Percentiles rank a stretch among this genome's conserved stretches.
phyloP scores from a whole-genome alignment of 176 grass and related monocot species.

The Aegilops tauschii region DNA sequence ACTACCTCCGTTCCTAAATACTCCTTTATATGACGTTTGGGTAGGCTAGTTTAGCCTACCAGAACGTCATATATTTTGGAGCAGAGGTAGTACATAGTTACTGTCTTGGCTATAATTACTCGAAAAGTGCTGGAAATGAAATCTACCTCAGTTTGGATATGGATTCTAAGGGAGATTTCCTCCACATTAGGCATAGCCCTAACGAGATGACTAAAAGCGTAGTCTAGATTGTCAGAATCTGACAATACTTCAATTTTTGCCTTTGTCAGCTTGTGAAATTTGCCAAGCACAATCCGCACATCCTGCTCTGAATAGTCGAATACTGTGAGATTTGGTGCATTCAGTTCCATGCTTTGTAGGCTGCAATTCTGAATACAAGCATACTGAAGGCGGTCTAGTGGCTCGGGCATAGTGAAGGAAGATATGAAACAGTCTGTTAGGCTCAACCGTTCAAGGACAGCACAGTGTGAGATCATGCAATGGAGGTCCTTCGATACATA shows the following conservation, averaged over 20 bases:
- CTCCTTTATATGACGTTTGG: no score
- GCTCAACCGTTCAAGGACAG: background rate
- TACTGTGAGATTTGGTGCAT: background rate
- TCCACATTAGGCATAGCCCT: background rate
- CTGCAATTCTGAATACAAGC: background rate
- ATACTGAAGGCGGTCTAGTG: background rate
- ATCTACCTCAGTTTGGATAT: background rate
- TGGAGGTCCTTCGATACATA: background rate
- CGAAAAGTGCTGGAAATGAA: background rate
- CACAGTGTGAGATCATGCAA: background rate
- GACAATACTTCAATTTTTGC: background rate
- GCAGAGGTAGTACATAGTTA: background rate
- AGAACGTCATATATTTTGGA: no score
- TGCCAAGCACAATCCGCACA: background rate
- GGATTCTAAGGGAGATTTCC: background rate
- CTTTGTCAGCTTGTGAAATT: background rate
- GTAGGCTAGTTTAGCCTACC: no score
- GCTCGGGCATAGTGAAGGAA: background rate
- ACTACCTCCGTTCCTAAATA: no score
- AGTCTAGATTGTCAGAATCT: background rate
- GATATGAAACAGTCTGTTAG: background rate
- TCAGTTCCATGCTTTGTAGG: background rate
- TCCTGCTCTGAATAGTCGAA: background rate
- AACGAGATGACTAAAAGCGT: background rate
- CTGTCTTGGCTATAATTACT: background rate